Evolutionary conservation across 257 asterid genomes (phyloP), one percentile per base, ranked within the genome.

Genomic region (Nicotiana sylvestris): DNA sequence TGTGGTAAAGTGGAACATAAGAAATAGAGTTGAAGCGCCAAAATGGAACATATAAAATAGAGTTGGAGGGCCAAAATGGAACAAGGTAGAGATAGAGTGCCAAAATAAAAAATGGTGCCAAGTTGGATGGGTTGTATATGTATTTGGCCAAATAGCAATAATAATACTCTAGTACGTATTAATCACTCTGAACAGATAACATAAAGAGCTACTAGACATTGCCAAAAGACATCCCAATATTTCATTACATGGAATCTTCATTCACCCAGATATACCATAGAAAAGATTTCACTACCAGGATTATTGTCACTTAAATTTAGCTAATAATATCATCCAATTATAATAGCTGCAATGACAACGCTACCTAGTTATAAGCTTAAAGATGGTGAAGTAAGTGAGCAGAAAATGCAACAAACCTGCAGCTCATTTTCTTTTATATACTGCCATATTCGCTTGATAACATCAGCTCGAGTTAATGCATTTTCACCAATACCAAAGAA

Each of bases 361-460:
- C 74, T 32, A 16, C 46, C 33, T 32, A 2, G 25, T 15, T 0
- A 33, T 12, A 66, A 67, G 16, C 51, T 33, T 51, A 27, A 51
- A 76, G 64, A 76, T 82, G 29, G 60, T 35, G 18, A 83, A 29
- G 64, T 35, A 57, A 29, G 37, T n/a, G 27, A 67, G n/a, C 11
- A 51, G 43, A 83, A 67, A 60, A 66, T 78, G 61, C 5, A 76
- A 62, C 83, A 67, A 82, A 86, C 91, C 91, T 88, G 91, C 77
- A 88, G 82, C 39, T 88, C 85, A 51, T 88, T 85, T 80, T 87
- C 88, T 83, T 87, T 88, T 72, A 88, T 88, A 66, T 86, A 88
- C 70, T 85, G 65, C 91, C 91, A 88, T 83, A 88, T 85, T 65
- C 84, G 66, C 88, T 88, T 83, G 81, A 85, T 87, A 35, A 86